These are phyloP conservation scores for Gloeophyllum trabeum DNA, from an alignment of 768 basidiomycete genomes.

Conservation along the genomic window DNA sequence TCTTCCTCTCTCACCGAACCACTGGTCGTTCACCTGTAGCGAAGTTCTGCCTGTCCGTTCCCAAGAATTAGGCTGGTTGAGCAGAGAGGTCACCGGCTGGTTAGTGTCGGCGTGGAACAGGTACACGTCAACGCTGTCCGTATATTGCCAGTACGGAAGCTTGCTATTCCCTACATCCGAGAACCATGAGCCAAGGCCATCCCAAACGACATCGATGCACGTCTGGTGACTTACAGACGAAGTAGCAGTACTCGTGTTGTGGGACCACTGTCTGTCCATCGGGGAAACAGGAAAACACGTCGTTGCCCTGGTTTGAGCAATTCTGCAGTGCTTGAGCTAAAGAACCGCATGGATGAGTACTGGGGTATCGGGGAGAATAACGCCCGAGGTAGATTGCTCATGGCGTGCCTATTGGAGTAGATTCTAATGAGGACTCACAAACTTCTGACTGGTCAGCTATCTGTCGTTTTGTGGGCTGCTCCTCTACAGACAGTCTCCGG, in stretches of 20 bases:
- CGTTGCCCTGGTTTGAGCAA: too few relatives aligned
- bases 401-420: too few relatives aligned
- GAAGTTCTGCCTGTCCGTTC: conserved; percentile 43
- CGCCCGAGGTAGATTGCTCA: too few relatives aligned
- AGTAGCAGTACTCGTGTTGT: conserved; percentile 68
- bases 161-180: conserved; percentile 83
- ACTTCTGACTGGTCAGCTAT: too few relatives aligned
- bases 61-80: conserved; percentile 29
- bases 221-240: conserved; percentile 69
- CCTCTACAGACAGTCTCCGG: too few relatives aligned
- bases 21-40: conserved; percentile 58
- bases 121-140: conserved; percentile 59
- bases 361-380: too few relatives aligned
- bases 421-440: too few relatives aligned
- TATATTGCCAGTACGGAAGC: conserved; percentile 54
- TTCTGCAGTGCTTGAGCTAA: too few relatives aligned
- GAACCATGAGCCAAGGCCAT: conserved; percentile 10
- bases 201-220: conserved; percentile 7
- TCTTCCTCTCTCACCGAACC: conserved; percentile 51
- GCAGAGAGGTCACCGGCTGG: conserved; percentile 31
- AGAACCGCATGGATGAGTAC: too few relatives aligned
- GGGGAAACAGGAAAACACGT: conserved; percentile 73
- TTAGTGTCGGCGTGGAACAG: conserved; percentile 67
- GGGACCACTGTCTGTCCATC: conserved; percentile 36
- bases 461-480: too few relatives aligned